Evolutionary conservation across 169 alveolate genomes (phyloP).

Genomic region (Cryptosporidium xiaoi): DNA sequence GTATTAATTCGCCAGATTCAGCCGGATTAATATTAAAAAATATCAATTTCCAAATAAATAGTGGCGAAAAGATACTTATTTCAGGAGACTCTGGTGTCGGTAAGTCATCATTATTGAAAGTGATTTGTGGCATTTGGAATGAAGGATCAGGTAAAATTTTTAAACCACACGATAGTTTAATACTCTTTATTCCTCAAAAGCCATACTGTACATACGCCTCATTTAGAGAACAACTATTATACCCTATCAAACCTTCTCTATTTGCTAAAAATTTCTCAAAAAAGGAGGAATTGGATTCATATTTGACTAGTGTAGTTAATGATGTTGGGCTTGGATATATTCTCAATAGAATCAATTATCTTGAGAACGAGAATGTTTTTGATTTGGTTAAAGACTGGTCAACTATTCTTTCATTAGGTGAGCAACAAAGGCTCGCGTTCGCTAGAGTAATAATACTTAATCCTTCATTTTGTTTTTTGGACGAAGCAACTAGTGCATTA

Average conservation of each 20-base stretch:
- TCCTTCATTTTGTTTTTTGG: constrained; percentile 76
- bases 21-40: constrained; percentile 10
- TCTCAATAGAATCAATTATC: neutral
- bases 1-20: constrained; percentile 30
- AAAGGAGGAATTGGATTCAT: constrained; percentile 24
- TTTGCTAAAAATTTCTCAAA: neutral
- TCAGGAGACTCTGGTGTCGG: constrained; percentile 74
- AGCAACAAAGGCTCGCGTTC: constrained; percentile 80
- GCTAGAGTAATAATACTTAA: constrained; percentile 77
- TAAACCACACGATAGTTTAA: constrained; percentile 28
- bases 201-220: constrained; percentile 71
- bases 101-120: constrained; percentile 68
- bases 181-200: constrained; percentile 68
- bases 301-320: constrained; percentile 1
- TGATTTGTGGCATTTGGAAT: constrained; percentile 68
- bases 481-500: constrained; percentile 81
- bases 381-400: constrained; percentile 73
- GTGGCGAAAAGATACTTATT: constrained; percentile 60
- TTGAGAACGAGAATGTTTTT: constrained; percentile 17
- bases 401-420: constrained; percentile 77
- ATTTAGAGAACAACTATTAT: constrained; percentile 67
- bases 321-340: constrained; percentile 54
- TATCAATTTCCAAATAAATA: neutral
- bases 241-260: constrained; percentile 16
- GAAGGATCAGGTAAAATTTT: constrained; percentile 69